These are phyloP conservation scores for Chlorella sp. DNA, from an alignment of 139 green algal genomes.

Conservation along the genomic window DNA sequence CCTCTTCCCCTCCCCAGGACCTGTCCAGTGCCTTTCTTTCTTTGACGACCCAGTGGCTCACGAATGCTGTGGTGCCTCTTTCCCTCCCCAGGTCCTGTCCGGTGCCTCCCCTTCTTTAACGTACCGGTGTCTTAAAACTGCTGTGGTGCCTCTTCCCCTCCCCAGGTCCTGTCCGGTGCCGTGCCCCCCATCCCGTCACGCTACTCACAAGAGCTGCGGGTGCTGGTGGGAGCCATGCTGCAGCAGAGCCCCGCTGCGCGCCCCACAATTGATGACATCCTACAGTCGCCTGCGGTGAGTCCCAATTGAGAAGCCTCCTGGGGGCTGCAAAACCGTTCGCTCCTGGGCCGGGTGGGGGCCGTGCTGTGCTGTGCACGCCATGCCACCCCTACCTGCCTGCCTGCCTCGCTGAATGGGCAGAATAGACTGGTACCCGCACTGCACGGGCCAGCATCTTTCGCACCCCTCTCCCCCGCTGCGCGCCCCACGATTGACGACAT, in stretches of 20 bases:
- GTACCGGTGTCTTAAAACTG: too few species aligned
- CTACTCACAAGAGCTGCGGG: not conserved
- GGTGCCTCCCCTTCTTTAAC: too few species aligned
- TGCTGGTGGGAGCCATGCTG: not conserved
- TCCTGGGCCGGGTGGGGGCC: too few species aligned
- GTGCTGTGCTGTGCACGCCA: not conserved
- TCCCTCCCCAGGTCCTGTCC: not conserved
- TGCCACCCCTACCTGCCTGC: not conserved
- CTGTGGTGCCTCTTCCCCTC: not conserved
- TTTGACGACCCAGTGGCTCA: too few species aligned
- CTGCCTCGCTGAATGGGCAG: too few species aligned
- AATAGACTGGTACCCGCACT: too few species aligned
- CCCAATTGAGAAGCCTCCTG: too few species aligned
- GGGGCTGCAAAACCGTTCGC: not conserved
- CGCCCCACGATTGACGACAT: constrained; percentile 16
- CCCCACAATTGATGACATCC: constrained; percentile 17
- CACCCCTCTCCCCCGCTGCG: not conserved
- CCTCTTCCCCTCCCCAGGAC: not conserved
- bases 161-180: constrained; percentile 5
- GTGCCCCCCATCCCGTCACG: constrained; percentile 3
- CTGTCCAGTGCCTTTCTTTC: not conserved
- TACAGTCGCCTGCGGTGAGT: not conserved
- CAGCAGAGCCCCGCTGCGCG: not conserved
- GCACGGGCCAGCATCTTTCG: too few species aligned
- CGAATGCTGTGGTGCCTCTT: not conserved